phyloP scores from a whole-genome alignment of 2,329 filamentous ascomycete genomes.

The Capronia epimyces region DNA sequence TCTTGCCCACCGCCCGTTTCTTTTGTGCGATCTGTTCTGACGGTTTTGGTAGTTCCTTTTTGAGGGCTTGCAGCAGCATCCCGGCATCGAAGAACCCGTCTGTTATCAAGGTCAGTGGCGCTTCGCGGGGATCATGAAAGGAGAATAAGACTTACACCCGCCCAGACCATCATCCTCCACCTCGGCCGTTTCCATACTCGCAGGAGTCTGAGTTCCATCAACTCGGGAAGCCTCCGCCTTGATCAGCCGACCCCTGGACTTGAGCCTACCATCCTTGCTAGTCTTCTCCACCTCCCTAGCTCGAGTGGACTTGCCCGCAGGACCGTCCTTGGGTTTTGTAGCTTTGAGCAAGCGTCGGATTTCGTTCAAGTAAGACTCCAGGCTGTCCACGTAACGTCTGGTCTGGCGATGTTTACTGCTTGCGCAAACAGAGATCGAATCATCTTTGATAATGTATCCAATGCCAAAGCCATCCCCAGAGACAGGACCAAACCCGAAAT shows the following conservation, averaged over 20 bases:
- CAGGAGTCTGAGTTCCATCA: constrained; percentile 54
- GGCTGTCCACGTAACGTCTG: constrained; percentile 76
- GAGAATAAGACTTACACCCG: constrained; percentile 67
- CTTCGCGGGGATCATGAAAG: constrained; percentile 24
- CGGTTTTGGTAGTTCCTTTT: constrained; percentile 37
- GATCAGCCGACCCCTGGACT: constrained; percentile 60
- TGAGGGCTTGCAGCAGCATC: constrained; percentile 68
- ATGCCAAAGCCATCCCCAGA: constrained; percentile 94
- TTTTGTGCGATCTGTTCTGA: constrained; percentile 28
- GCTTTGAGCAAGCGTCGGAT: constrained; percentile 77
- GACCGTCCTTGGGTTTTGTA: constrained; percentile 51
- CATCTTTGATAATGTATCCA: constrained; percentile 97
- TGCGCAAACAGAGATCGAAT: constrained; percentile 82
- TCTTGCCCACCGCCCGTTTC: constrained; percentile 45
- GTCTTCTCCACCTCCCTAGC: constrained; percentile 56
- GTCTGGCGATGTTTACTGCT: constrained; percentile 93
- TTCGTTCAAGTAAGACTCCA: constrained; percentile 87
- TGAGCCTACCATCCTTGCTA: constrained; percentile 45
- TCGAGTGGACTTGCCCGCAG: constrained; percentile 50
- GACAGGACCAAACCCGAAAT: constrained; percentile 95
- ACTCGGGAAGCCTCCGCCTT: constrained; percentile 37
- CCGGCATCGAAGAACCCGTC: constrained; percentile 97
- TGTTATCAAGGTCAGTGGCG: constrained; percentile 41
- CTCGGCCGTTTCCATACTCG: constrained; percentile 60
- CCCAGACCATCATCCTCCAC: constrained; percentile 83